Conservation (phyloP, 192 early-diverging fungal species). For the Pilaira anomala region DNA sequence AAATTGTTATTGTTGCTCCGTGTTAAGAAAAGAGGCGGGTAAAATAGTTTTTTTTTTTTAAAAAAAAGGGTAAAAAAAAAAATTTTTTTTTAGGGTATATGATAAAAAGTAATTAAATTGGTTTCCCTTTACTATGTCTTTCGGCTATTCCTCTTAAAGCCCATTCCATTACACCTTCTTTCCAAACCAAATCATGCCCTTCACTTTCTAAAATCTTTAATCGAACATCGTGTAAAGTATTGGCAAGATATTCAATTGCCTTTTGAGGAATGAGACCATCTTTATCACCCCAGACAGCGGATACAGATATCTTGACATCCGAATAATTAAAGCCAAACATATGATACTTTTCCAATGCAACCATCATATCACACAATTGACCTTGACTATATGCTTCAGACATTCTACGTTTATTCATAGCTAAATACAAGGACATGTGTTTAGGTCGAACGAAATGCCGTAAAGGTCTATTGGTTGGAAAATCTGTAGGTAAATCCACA, state of each 20-base stretch:
- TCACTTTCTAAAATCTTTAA: conserved; percentile 40
- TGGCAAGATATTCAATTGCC: conserved; percentile 33
- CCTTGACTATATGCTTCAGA: conserved; percentile 31
- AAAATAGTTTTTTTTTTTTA: too few species aligned
- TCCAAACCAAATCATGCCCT: conserved; percentile 40
- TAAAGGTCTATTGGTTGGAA: conserved; percentile 39
- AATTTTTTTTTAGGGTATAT: too few species aligned
- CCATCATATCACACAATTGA: conserved; percentile 33
- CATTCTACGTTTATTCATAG: conserved; percentile 36
- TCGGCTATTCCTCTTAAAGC: conserved; percentile 35
- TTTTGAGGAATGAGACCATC: conserved; percentile 33
- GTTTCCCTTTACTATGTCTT: neutral
- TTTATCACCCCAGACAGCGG: conserved; percentile 41
- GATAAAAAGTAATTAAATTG: too few species aligned
- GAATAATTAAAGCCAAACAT: conserved; percentile 35
- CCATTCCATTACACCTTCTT: conserved; percentile 42
- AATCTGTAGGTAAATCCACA: conserved; percentile 33
- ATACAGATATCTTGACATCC: conserved; percentile 25
- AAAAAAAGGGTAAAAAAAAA: too few species aligned
- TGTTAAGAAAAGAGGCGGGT: too few species aligned
- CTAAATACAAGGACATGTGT: conserved; percentile 32
- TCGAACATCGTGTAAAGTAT: conserved; percentile 29
- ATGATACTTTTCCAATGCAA: conserved; percentile 42
- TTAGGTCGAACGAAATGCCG: conserved; percentile 36
- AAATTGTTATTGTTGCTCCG: too few species aligned